Conservation (phyloP, 2,329 filamentous ascomycete species). For the Ophiosphaerella herpotricha region DNA sequence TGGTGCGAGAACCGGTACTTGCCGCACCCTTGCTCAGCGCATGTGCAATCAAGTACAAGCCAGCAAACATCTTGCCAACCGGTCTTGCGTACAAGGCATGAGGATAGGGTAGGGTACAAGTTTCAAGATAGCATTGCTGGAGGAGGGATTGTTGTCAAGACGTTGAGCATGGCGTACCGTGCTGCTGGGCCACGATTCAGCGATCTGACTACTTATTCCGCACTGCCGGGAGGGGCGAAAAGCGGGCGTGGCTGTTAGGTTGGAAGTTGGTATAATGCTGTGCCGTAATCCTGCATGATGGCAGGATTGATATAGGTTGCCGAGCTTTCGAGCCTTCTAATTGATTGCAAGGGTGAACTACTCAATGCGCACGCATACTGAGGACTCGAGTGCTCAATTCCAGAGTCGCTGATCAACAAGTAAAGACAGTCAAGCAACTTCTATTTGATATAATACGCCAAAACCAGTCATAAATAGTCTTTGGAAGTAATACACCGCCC, state of each 20-base stretch:
- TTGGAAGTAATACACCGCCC: slow-evolving; percentile 6
- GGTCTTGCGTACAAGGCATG: not conserved
- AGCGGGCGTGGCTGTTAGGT: slow-evolving; percentile 1
- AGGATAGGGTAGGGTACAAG: not conserved
- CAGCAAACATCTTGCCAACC: no score
- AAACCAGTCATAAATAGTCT: not conserved
- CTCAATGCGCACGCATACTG: no score
- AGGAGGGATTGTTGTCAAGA: no score
- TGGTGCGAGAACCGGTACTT: not conserved
- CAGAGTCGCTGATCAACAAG: no score
- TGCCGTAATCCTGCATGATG: slow-evolving; percentile 6
- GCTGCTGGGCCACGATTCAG: not conserved
- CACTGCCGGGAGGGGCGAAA: slow-evolving; percentile 1
- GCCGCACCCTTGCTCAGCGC: slow-evolving; percentile 2
- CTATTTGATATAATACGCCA: slow-evolving; percentile 6
- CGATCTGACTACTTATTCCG: slow-evolving; percentile 1
- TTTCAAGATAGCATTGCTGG: not conserved
- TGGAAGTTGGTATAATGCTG: not conserved
- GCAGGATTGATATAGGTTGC: not conserved
- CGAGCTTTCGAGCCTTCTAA: not conserved
- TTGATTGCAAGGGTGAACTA: not conserved
- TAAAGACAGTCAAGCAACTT: not conserved
- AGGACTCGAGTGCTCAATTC: no score
- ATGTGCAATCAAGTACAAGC: no score
- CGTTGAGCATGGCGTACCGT: not conserved